phyloP scores from a whole-genome alignment of 2,329 filamentous ascomycete species.

The Dactylellina parvicollis region DNA sequence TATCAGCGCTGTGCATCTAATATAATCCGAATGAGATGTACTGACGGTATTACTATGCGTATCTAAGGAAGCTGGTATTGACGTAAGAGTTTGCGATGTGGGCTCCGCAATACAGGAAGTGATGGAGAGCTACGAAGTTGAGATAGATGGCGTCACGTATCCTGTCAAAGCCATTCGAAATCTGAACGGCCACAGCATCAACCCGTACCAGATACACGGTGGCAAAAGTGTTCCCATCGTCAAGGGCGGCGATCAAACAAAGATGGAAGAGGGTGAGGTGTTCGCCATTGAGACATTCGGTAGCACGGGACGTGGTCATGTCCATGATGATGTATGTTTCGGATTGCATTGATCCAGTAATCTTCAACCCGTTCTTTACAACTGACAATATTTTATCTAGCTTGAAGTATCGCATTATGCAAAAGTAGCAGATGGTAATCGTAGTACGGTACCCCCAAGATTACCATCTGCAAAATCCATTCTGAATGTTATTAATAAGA shows the following conservation, averaged over 20 bases:
- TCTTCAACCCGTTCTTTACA: background rate
- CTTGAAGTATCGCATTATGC: slow-evolving; percentile 90
- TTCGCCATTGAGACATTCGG: slow-evolving; percentile 98
- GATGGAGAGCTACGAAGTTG: slow-evolving; percentile 92
- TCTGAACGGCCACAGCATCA: slow-evolving; percentile 88
- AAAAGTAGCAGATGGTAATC: slow-evolving; percentile 70
- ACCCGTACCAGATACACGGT: slow-evolving; percentile 88
- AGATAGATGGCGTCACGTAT: slow-evolving; percentile 79
- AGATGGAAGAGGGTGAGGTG: slow-evolving; percentile 97
- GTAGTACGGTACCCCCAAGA: slow-evolving; percentile 78
- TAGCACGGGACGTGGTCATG: slow-evolving; percentile 87
- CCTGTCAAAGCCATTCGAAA: slow-evolving; percentile 87
- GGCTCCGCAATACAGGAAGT: slow-evolving; percentile 85
- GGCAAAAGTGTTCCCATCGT: slow-evolving; percentile 94
- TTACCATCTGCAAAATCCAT: slow-evolving; percentile 85
- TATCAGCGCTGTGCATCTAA: background rate
- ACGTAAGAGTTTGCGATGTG: slow-evolving; percentile 86
- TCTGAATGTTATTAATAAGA: slow-evolving; percentile 90
- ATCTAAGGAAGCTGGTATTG: slow-evolving; percentile 81
- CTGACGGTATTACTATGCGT: background rate
- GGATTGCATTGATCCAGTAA: slow-evolving; percentile 2
- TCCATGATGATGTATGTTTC: slow-evolving; percentile 79
- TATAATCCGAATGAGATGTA: background rate
- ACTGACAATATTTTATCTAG: slow-evolving; percentile 60
- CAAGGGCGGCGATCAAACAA: slow-evolving; percentile 84